These are phyloP conservation scores for Rhodotorula sp. DNA, from an alignment of 1,284 basidiomycete genomes.

Conservation along the genomic window DNA sequence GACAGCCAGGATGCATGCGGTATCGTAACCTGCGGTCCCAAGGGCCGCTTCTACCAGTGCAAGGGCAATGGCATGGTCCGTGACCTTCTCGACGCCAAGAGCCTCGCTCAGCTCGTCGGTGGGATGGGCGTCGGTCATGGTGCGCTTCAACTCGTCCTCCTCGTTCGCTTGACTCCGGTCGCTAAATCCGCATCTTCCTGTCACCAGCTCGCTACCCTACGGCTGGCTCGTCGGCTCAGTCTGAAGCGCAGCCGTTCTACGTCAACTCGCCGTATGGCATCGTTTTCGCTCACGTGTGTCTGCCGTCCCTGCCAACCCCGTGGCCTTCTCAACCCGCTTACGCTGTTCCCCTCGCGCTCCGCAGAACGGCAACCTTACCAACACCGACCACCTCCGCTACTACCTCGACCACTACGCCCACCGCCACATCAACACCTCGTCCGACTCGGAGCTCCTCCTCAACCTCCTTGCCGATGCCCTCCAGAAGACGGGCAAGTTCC, in stretches of 20 bases:
- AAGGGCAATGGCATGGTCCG: conserved; percentile 99
- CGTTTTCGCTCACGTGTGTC: conserved; percentile 89
- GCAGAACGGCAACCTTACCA: conserved; percentile 98
- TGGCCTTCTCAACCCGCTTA: background rate
- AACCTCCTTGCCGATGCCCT: conserved; percentile 98
- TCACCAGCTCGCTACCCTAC: conserved; percentile 88
- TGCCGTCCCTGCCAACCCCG: background rate
- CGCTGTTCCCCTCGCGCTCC: background rate
- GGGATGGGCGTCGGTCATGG: conserved; percentile 99
- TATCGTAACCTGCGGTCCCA: conserved; percentile 92
- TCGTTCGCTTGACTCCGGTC: conserved; percentile 15
- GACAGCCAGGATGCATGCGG: conserved; percentile 95
- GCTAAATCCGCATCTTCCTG: conserved; percentile 1
- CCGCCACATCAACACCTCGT: conserved; percentile 97
- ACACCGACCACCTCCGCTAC: conserved; percentile 79
- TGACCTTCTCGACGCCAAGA: conserved; percentile 87
- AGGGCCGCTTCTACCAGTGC: conserved; percentile 95
- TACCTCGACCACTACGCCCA: conserved; percentile 97
- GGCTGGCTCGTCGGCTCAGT: conserved; percentile 92
- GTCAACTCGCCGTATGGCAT: conserved; percentile 99
- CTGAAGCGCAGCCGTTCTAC: conserved; percentile 99
- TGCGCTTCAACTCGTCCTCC: conserved; percentile 54
- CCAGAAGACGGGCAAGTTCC: conserved; percentile 97
- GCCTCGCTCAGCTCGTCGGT: conserved; percentile 76
- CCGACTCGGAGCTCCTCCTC: conserved; percentile 93